These are phyloP conservation scores for Senna tora DNA, from an alignment of 306 rosid genomes.

Conservation along the genomic window DNA sequence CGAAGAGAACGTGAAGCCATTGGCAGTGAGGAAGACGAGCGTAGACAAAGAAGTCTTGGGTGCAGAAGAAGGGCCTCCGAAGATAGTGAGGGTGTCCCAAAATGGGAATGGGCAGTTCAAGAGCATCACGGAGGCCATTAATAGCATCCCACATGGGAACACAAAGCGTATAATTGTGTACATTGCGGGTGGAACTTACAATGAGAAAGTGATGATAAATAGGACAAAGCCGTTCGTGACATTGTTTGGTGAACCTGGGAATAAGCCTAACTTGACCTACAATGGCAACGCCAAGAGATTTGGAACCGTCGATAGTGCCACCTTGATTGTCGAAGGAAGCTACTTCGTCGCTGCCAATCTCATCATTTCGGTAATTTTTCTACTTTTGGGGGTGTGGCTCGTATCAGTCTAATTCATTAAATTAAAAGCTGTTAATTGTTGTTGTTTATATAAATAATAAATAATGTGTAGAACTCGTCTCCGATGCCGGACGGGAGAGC, in stretches of 20 bases:
- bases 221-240: constrained; percentile 49
- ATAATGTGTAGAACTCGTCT: constrained; percentile 34
- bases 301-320: constrained; percentile 63
- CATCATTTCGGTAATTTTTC: constrained; percentile 45
- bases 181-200: constrained; percentile 49
- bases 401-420: too few relatives aligned
- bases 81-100: constrained; percentile 39
- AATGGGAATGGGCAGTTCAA: constrained; percentile 50
- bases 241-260: constrained; percentile 29
- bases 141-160: constrained; percentile 50
- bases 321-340: constrained; percentile 40
- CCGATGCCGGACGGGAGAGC: constrained; percentile 34
- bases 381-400: too few relatives aligned
- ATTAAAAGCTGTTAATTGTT: too few relatives aligned
- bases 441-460: too few relatives aligned
- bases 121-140: constrained; percentile 46
- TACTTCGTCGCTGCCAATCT: constrained; percentile 56
- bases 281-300: constrained; percentile 34
- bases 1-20: constrained; percentile 24
- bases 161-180: constrained; percentile 48
- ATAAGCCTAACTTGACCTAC: constrained; percentile 42
- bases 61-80: constrained; percentile 39
- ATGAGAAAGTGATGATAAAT: constrained; percentile 49
- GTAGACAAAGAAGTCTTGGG: constrained; percentile 41
- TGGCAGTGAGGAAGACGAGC: neutral